Evolutionary conservation across 805 yeast genomes (phyloP).

Genomic region (Candida incommunis): DNA sequence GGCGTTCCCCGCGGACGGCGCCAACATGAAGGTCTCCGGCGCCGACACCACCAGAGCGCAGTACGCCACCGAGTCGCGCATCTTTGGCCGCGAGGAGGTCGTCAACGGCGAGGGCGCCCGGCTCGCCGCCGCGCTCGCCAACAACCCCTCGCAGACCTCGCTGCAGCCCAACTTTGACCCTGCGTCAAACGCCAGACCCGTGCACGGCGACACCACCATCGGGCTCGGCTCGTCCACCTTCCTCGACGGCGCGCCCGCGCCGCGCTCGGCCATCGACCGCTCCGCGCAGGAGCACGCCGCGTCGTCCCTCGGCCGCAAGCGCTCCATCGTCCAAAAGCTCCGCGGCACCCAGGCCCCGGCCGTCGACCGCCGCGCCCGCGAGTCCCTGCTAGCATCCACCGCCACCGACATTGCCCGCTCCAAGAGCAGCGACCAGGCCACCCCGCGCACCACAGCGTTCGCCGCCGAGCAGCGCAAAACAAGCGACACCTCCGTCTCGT

Average conservation of each 20-base stretch:
- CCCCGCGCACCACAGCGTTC: neutral
- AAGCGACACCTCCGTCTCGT: neutral
- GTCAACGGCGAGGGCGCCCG: slow-evolving; percentile 18
- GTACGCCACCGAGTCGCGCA: slow-evolving; percentile 43
- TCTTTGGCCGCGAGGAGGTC: slow-evolving; percentile 52
- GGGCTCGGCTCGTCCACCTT: slow-evolving; percentile 91
- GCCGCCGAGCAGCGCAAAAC: neutral
- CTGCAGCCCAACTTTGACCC: slow-evolving; percentile 45
- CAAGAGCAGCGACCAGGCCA: neutral
- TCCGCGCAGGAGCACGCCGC: slow-evolving; percentile 21
- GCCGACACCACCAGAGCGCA: slow-evolving; percentile 30
- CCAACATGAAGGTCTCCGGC: slow-evolving; percentile 74
- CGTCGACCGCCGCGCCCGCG: neutral
- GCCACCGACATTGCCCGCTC: neutral
- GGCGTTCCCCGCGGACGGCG: slow-evolving; percentile 94
- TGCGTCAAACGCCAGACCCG: slow-evolving; percentile 46
- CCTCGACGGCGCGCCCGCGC: slow-evolving; percentile 91
- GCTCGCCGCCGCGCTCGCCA: slow-evolving; percentile 10
- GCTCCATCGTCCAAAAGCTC: slow-evolving; percentile 63
- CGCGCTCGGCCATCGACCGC: slow-evolving; percentile 28
- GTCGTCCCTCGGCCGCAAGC: slow-evolving; percentile 55
- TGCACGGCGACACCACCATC: slow-evolving; percentile 75
- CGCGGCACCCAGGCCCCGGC: slow-evolving; percentile 16
- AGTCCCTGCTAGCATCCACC: neutral
- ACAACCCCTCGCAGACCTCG: slow-evolving; percentile 3